Percentiles rank a stretch among this genome's conserved stretches.
phyloP scores from a whole-genome alignment of 176 grass and related monocot species.

The Juncus inflexus region DNA sequence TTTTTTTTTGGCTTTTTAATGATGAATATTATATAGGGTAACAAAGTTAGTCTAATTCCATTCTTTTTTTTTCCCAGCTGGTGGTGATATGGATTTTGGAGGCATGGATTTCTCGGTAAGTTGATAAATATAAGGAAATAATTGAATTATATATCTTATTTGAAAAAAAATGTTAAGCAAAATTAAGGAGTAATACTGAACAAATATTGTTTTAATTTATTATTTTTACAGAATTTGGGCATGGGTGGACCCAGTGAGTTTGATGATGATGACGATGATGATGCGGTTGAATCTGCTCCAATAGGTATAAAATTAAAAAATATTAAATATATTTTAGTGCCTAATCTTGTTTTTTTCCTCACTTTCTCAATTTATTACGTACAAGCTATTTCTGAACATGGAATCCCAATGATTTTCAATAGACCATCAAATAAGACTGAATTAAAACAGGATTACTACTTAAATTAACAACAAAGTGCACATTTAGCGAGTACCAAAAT shows the following conservation, averaged over 20 bases:
- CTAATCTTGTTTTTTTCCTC: not conserved
- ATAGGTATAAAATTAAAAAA: constrained; percentile 32
- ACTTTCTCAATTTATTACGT: no score
- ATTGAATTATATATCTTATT: no score
- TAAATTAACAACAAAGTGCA: no score
- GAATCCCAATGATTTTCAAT: no score
- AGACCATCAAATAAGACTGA: no score
- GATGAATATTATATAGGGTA: not conserved
- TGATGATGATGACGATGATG: constrained; percentile 42
- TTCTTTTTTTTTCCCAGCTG: constrained; percentile 24
- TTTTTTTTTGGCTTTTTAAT: not conserved
- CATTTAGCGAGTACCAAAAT: no score
- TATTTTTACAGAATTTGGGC: constrained; percentile 59
- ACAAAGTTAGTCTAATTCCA: not conserved
- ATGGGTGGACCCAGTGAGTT: constrained; percentile 71
- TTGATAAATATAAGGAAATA: not conserved
- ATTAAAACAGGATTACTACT: no score
- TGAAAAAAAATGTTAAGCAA: no score
- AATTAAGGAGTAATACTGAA: no score
- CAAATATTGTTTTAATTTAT: constrained; percentile 8
- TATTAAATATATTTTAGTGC: not conserved
- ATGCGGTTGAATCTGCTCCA: constrained; percentile 36
- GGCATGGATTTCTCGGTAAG: constrained; percentile 95
- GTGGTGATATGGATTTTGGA: constrained; percentile 46
- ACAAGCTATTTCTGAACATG: no score